Evolutionary conservation across 2,329 filamentous ascomycete species (phyloP), one percentile per base, ranked within the genome.

Genomic region (Albophoma yamanashiensis): DNA sequence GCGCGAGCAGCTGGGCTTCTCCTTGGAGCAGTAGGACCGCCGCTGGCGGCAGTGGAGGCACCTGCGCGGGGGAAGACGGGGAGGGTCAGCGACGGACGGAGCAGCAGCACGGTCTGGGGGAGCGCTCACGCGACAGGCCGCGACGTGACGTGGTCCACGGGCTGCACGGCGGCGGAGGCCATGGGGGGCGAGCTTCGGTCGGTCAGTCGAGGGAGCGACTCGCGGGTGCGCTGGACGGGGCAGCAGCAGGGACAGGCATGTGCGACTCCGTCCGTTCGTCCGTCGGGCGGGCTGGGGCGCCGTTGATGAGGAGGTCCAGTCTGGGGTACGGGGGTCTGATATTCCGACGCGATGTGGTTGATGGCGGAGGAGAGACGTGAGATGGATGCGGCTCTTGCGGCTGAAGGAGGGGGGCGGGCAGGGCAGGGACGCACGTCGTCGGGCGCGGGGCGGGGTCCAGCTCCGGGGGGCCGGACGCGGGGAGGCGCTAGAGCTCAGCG

Each of bases 21-120:
- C 71, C 58, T 74, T 75, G 22, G 71, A 73, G 64, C 73, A 75
- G 47, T 68, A 73, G 0, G 71, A 72, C 5, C 71, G 68, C 14
- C 73, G 66, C 31, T 69, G 67, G 6, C 73, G 70, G 59, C 73
- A 75, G 20, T 68, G 66, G 1, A 72, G 63, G 58, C 73, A 75
- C 3, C 73, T 75, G 40, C 25, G 38, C 25, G 27, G 27, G 27
- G n/a, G n/a, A n/a, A n/a, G 27, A 31, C 27, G 3, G 27, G 27
- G 27, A 31, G n/a, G 25, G 14, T 53, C 22, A 4, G 31, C 56
- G 14, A 22, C n/a, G 27, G 14, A 22, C n/a, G 27, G 27, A 31
- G 5, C 11, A 27, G 34, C 34, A 36, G 34, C 34, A 31, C 27
- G 22, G 43, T 22, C n/a, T 27, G 12, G 43, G n/a, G 3, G 42